These are phyloP conservation scores for Plasmodium fragile DNA, from an alignment of 169 alveolate genomes.

Conservation along the genomic window DNA sequence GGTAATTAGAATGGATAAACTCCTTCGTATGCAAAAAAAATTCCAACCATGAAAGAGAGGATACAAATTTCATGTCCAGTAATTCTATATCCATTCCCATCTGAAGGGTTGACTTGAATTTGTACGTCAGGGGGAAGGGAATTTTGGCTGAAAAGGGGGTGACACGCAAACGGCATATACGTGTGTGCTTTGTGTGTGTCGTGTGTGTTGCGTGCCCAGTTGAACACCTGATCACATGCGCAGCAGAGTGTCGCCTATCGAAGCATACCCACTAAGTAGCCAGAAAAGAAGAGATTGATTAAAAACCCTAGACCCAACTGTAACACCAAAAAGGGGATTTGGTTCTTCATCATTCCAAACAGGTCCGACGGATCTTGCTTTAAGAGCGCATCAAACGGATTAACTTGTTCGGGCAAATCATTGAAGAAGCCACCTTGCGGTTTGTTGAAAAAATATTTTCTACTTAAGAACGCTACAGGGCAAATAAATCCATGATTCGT, in stretches of 20 bases:
- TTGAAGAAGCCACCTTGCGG: conserved; percentile 62
- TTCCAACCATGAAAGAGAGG: conserved; percentile 81
- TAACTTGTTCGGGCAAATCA: conserved; percentile 38
- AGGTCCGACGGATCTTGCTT: conserved; percentile 80
- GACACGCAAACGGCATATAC: background rate
- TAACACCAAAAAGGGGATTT: conserved; percentile 84
- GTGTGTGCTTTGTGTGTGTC: background rate
- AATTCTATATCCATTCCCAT: conserved; percentile 83
- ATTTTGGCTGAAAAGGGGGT: conserved; percentile 79
- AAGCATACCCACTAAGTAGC: conserved; percentile 82
- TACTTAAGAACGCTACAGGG: conserved; percentile 47
- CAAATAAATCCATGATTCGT: conserved; percentile 19
- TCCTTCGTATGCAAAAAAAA: background rate
- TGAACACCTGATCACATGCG: background rate
- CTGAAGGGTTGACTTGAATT: conserved; percentile 87
- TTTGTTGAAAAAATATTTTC: conserved; percentile 40
- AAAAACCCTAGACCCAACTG: conserved; percentile 88
- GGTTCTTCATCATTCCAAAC: conserved; percentile 85
- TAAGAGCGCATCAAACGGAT: conserved; percentile 53
- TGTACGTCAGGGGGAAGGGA: conserved; percentile 87
- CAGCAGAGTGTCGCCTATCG: background rate
- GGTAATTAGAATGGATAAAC: conserved; percentile 15
- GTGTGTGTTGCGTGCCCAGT: background rate
- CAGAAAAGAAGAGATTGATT: conserved; percentile 85
- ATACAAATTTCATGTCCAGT: conserved; percentile 80